A percentile compares a stretch with the other conserved stretches of the same genome.
Conservation (phyloP, 1,284 basidiomycete genomes). For the Porogramme epimiltina region DNA sequence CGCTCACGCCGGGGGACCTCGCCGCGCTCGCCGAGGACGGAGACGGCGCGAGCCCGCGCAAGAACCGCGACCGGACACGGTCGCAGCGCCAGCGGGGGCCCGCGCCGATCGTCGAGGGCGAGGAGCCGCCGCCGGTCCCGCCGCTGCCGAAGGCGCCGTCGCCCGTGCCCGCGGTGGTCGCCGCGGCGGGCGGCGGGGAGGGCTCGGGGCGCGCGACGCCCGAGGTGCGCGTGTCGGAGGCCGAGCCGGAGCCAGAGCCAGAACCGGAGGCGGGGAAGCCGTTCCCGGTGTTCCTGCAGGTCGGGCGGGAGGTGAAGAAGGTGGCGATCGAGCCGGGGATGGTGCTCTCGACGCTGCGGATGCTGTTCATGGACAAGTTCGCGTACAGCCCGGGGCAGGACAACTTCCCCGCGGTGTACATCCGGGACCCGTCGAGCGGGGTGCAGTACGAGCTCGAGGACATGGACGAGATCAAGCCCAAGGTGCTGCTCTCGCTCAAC, state of each 20-base stretch:
- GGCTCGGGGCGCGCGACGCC: not conserved
- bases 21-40: slow-evolving; percentile 71
- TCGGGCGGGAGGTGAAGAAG: slow-evolving; percentile 93
- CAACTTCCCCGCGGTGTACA: slow-evolving; percentile 95
- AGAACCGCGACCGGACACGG: slow-evolving; percentile 29
- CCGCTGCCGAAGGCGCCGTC: slow-evolving; percentile 31
- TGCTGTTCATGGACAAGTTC: slow-evolving; percentile 95
- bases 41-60: slow-evolving; percentile 39
- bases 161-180: slow-evolving; percentile 10
- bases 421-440: slow-evolving; percentile 88
- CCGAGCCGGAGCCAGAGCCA: slow-evolving; percentile 6
- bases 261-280: slow-evolving; percentile 35
- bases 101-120: slow-evolving; percentile 38
- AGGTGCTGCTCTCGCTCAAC: slow-evolving; percentile 87
- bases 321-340: slow-evolving; percentile 71
- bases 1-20: slow-evolving; percentile 67
- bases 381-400: slow-evolving; percentile 92
- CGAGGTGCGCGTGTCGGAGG: slow-evolving; percentile 8
- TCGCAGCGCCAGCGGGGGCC: slow-evolving; percentile 32
- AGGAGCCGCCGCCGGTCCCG: slow-evolving; percentile 53
- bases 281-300: slow-evolving; percentile 84
- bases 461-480: slow-evolving; percentile 90
- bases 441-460: slow-evolving; percentile 97
- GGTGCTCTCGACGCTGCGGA: slow-evolving; percentile 73
- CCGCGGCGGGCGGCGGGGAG: not conserved